Conservation (phyloP, 805 yeast genomes). For the Candida railenensis region DNA sequence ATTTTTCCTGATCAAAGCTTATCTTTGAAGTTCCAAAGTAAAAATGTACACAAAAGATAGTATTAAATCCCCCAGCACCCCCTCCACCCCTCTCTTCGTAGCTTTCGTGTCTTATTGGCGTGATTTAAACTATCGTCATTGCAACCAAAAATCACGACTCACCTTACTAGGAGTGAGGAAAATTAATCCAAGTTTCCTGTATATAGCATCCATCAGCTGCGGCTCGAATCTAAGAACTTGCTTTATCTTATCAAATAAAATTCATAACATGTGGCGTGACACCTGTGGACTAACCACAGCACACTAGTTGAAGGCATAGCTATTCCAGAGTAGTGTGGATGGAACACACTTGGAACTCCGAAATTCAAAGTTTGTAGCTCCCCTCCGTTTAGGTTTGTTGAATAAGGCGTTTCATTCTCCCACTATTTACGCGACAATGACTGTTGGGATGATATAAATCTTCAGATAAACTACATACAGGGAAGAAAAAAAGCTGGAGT, state of each 20-base stretch:
- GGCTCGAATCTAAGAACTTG: too few relatives aligned
- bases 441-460: neutral
- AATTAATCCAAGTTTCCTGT: neutral
- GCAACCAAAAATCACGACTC: neutral
- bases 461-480: neutral
- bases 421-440: neutral
- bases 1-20: too few relatives aligned
- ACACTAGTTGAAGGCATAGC: too few relatives aligned
- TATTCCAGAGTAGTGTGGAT: too few relatives aligned
- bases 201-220: neutral
- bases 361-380: too few relatives aligned
- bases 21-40: too few relatives aligned
- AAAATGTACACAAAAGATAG: too few relatives aligned
- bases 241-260: too few relatives aligned
- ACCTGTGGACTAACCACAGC: too few relatives aligned
- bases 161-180: too few relatives aligned
- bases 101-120: neutral
- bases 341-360: too few relatives aligned
- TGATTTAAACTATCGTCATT: neutral
- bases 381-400: neutral
- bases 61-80: neutral
- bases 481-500: neutral
- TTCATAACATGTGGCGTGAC: too few relatives aligned
- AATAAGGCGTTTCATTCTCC: neutral
- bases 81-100: neutral